Percentiles rank a stretch among this genome's conserved stretches.
Evolutionary conservation across 2,329 filamentous ascomycete genomes (phyloP).

Genomic region (Trichoderma polysporum): DNA sequence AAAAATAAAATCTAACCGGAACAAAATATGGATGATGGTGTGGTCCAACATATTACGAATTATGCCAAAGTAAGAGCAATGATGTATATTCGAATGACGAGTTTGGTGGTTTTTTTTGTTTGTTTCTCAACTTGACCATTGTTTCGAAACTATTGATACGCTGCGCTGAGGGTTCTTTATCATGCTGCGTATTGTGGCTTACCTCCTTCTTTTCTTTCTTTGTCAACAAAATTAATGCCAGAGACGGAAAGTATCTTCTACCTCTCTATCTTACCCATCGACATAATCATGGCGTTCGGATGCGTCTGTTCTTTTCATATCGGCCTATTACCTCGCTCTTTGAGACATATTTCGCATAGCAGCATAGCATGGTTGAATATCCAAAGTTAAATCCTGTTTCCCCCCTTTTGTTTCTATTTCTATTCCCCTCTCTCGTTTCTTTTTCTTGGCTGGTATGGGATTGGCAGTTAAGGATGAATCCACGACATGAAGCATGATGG

Average conservation of each 20-base stretch:
- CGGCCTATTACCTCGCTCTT: background rate
- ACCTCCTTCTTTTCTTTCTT: background rate
- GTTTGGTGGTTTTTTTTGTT: background rate
- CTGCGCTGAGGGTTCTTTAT: background rate
- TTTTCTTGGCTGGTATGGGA: background rate
- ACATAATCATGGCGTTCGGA: background rate
- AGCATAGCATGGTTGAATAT: background rate
- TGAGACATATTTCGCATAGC: background rate
- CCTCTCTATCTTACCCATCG: background rate
- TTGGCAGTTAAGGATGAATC: background rate
- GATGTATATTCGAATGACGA: background rate
- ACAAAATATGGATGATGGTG: background rate
- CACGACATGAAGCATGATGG: background rate
- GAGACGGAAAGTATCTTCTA: background rate
- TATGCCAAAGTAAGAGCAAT: background rate
- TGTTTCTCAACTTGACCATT: background rate
- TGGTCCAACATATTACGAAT: background rate
- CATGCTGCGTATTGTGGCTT: background rate
- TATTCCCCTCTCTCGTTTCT: background rate
- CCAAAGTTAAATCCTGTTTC: background rate
- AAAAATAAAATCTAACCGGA: slow-evolving; percentile 12
- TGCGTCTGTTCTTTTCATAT: background rate
- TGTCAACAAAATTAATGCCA: background rate
- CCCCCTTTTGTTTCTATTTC: background rate
- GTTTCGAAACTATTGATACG: background rate